phyloP scores from a whole-genome alignment of 148 eudicot genomes.

The Camellia sinensis region DNA sequence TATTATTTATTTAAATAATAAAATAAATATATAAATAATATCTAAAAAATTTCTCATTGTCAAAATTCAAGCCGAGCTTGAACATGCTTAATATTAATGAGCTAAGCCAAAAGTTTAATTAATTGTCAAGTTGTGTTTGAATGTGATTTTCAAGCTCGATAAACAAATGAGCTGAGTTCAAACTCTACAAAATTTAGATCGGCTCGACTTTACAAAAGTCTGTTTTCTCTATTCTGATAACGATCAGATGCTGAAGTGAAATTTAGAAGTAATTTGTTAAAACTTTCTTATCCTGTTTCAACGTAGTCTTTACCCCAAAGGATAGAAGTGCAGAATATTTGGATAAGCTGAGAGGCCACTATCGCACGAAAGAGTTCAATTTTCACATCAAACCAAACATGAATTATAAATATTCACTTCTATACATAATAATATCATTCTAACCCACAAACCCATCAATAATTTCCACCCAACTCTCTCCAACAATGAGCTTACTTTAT shows the following conservation, averaged over 20 bases:
- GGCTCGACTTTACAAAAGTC: no score
- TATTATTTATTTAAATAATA: no score
- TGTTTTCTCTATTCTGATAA: not conserved
- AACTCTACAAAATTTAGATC: no score
- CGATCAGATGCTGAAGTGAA: not conserved
- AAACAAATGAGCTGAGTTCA: no score
- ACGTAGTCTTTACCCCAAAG: conserved; percentile 31
- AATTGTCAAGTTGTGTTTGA: no score
- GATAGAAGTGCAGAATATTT: not conserved
- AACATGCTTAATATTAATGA: not conserved
- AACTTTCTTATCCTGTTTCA: not conserved
- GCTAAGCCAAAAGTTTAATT: not conserved
- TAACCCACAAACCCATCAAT: conserved; percentile 4
- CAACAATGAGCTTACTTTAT: conserved; percentile 31
- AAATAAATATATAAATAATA: no score
- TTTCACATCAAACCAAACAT: conserved; percentile 14
- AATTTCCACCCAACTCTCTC: not conserved
- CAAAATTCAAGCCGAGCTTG: no score
- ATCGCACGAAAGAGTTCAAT: conserved; percentile 15
- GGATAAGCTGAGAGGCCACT: conserved; percentile 30
- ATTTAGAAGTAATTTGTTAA: not conserved
- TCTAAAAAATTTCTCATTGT: no score
- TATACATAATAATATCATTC: conserved; percentile 1
- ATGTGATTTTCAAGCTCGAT: no score
- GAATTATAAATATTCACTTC: conserved; percentile 9